These are phyloP conservation scores for Stachybotrys echinatus DNA, from an alignment of 2,329 filamentous ascomycete genomes.

Conservation along the genomic window DNA sequence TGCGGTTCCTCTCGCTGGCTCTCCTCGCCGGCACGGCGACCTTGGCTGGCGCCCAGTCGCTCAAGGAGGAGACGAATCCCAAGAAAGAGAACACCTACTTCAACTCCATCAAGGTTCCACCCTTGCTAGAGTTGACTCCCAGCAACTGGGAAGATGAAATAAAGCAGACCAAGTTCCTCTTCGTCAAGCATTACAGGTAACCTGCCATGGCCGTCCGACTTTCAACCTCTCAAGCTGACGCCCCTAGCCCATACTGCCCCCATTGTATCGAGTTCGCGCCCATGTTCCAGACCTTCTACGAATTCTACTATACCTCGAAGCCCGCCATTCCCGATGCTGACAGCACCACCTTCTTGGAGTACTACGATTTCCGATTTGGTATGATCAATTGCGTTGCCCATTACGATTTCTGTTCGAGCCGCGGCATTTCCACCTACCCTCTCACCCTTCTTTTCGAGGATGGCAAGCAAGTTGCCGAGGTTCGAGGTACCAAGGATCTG, in stretches of 20 bases:
- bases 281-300: constrained; percentile 86
- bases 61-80: constrained; percentile 28
- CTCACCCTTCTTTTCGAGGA: constrained; percentile 77
- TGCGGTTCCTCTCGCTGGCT: constrained; percentile 32
- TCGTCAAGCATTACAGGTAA: constrained; percentile 66
- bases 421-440: constrained; percentile 67
- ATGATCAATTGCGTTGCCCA: constrained; percentile 81
- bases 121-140: constrained; percentile 55
- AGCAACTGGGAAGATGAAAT: constrained; percentile 52
- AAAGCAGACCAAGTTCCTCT: constrained; percentile 45
- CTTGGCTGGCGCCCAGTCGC: constrained; percentile 19
- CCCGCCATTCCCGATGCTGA: constrained; percentile 53
- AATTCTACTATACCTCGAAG: constrained; percentile 88
- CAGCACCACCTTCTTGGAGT: constrained; percentile 63
- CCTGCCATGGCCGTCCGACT: background rate
- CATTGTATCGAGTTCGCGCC: constrained; percentile 81
- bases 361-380: constrained; percentile 86
- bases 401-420: constrained; percentile 67
- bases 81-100: constrained; percentile 49
- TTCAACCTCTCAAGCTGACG: constrained; percentile 11
- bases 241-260: constrained; percentile 50
- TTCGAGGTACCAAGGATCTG: constrained; percentile 65
- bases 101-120: constrained; percentile 62
- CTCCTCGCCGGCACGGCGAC: constrained; percentile 39
- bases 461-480: constrained; percentile 59